These are phyloP conservation scores for Aspergillus novofumigatus DNA, from an alignment of 2,329 filamentous ascomycete species.

Conservation along the genomic window DNA sequence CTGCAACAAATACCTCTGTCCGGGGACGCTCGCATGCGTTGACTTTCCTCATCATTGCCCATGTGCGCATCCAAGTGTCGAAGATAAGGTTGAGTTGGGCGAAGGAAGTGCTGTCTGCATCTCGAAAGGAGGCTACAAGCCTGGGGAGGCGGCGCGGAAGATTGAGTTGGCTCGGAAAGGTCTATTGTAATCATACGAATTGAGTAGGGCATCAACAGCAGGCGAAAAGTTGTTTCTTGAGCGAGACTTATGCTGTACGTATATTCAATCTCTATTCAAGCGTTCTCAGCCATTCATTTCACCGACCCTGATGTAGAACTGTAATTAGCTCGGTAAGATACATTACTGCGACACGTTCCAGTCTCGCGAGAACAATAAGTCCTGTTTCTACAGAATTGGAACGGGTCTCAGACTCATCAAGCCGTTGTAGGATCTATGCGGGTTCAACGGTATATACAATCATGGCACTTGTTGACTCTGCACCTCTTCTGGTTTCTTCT, in stretches of 20 bases:
- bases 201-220: neutral
- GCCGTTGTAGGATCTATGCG: neutral
- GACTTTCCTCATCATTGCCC: slow-evolving; percentile 97
- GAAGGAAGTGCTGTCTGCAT: slow-evolving; percentile 47
- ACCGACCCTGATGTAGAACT: neutral
- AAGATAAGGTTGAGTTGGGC: slow-evolving; percentile 69
- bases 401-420: neutral
- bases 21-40: slow-evolving; percentile 89
- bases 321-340: neutral
- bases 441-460: neutral
- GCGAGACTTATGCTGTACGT: neutral
- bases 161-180: slow-evolving; percentile 49
- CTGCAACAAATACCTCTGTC: slow-evolving; percentile 92
- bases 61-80: slow-evolving; percentile 71
- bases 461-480: neutral
- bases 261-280: neutral
- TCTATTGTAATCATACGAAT: slow-evolving; percentile 34
- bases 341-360: neutral
- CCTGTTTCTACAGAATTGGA: neutral
- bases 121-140: slow-evolving; percentile 46
- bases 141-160: slow-evolving; percentile 45
- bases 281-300: neutral
- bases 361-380: neutral
- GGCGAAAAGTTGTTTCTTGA: neutral
- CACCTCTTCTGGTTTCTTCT: neutral